Evolutionary conservation across 305 asterid species (phyloP), one percentile per base, ranked within the genome.

Genomic region (Fraxinus xanthoxyloides): DNA sequence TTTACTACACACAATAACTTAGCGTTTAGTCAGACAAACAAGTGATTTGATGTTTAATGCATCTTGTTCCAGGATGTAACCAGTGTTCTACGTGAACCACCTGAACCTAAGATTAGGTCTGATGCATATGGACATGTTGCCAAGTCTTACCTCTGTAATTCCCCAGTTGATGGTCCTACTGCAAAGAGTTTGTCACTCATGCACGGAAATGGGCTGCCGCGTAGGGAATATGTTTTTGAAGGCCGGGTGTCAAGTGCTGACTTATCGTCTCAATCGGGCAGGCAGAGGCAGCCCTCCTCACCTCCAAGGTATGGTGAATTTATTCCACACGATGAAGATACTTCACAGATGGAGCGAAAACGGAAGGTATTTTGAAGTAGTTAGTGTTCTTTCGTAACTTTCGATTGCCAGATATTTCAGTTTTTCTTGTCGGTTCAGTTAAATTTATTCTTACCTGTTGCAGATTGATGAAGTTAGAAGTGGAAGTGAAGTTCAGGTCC

Each of bases 401-500:
- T 77, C 51, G 54, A 65, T 56, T 26, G 73, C 76, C 81, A 24
- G 77, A 70, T 76, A 77, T 26, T 63, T 77, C 17, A 32, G 15
- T 81, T 6, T 69, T 74, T 48, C 70, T 54, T 31, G 17, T 23
- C 56, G 77, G 59, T 72, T 79, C 63, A 79, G 78, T 48, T 72
- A 56, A 46, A 40, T 56, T 85, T 21, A 84, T 81, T 31, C 67
- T 88, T 67, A 78, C 65, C 82, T 77, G 35, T 56, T 89, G 85
- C 84, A 93, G 98, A 85, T 81, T 82, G 97, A 92, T 76, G 99
- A 97, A 81, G 88, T 87, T 74, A 90, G 90, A 85, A 82, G 81
- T 28, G 98, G 91, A 78, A 89, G 87, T 85, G 99, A 97, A 46
- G 95, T 79, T 86, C 97, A 92, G 86, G 84, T 91, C 74, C 85